Evolutionary conservation across 2,329 filamentous ascomycete species (phyloP), one percentile per base, ranked within the genome.

Genomic region (Colletotrichum musae): DNA sequence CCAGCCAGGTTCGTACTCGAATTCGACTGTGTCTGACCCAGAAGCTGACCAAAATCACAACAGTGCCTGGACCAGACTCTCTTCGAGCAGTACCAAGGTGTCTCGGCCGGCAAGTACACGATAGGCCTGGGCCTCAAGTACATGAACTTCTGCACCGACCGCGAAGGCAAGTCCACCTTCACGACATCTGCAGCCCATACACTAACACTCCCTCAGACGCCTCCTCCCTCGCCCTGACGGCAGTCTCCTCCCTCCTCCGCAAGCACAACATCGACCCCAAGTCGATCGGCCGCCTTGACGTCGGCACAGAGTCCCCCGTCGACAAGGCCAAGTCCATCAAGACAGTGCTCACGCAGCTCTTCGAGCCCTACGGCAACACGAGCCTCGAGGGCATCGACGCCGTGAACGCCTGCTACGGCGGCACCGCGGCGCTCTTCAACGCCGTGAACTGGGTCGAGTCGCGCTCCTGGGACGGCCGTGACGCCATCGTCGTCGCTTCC

Each of bases 241-340:
- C 89, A 72, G 88, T 91, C 72, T 92, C 92, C 73, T 92, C 90
- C 78, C 90, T 96, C 73, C 84, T 96, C 76, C 88, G 89, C 82
- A 95, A 95, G 82, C 94, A 95, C 87, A 89, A 91, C 77, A 91
- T 96, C 82, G 93, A 96, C 82, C 83, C 89, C 77, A 91, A 91
- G 82, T 90, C 90, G 72, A 90, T 95, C 78, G 93, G 93, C 74
- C 92, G 93, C 75, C 86, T 95, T 76, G 93, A 95, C 84, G 93
- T 95, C 77, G 93, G 93, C 77, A 95, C 93, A 58, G 93, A 95
- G 87, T 95, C 93, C 73, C 85, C 95, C 64, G 86, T 95, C 77
- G 93, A 95, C 88, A 95, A 95, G 87, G 95, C 93, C 79, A 95
- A 95, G 87, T 95, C 93, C 45, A 93, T 95, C 85, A 95, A 95